Evolutionary conservation across 73 alveolate genomes (phyloP).

Genomic region (Stentor coeruleus): DNA sequence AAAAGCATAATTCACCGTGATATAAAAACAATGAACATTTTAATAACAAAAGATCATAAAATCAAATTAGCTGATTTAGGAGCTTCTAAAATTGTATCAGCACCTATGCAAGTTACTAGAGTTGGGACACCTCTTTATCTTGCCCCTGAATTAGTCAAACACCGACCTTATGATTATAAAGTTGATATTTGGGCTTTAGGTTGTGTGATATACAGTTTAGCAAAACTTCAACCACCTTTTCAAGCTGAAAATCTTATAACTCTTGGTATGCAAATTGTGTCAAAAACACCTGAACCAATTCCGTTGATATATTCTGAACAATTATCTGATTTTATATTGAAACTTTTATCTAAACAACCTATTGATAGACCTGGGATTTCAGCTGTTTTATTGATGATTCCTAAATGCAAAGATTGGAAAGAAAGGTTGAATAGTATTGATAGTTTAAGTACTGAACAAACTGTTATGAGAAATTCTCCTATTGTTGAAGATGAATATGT

Average conservation of each 20-base stretch:
- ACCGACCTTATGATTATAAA: conserved; percentile 91
- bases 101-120: conserved; percentile 75
- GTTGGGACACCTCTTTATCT: conserved; percentile 98
- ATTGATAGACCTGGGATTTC: conserved; percentile 23
- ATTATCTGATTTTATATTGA: conserved; percentile 6
- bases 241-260: conserved; percentile 87
- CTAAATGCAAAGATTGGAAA: neutral
- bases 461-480: neutral
- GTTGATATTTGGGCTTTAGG: conserved; percentile 99
- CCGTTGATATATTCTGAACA: conserved; percentile 39
- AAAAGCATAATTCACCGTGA: conserved; percentile 93
- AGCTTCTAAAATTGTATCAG: conserved; percentile 86
- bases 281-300: conserved; percentile 75
- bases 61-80: conserved; percentile 94
- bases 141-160: conserved; percentile 94
- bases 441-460: neutral
- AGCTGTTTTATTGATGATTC: neutral
- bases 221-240: conserved; percentile 94
- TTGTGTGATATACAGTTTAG: conserved; percentile 84
- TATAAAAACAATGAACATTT: conserved; percentile 89
- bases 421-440: neutral
- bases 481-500: neutral
- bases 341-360: conserved; percentile 12
- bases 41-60: conserved; percentile 57
- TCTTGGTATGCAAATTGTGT: conserved; percentile 84